Evolutionary conservation across 768 basidiomycete genomes (phyloP).

Genomic region (Amanita inopinata): DNA sequence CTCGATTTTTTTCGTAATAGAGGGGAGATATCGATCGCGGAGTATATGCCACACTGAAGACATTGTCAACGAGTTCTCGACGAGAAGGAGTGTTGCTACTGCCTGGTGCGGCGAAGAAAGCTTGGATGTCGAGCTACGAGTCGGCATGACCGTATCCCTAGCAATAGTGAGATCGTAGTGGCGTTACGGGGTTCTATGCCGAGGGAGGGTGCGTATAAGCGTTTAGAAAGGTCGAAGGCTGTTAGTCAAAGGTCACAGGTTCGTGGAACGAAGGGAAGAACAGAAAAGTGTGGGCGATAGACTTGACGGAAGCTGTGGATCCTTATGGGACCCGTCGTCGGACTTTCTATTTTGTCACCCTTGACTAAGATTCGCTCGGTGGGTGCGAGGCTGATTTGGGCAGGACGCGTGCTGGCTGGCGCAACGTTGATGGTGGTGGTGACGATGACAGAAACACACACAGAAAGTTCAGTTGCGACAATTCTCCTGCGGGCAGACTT

Average conservation of each 20-base stretch:
- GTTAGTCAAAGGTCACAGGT: slow-evolving; percentile 14
- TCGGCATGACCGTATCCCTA: slow-evolving; percentile 14
- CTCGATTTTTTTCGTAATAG: slow-evolving; percentile 32
- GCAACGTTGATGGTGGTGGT: slow-evolving; percentile 2
- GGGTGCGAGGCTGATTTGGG: slow-evolving; percentile 3
- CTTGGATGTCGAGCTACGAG: slow-evolving; percentile 15
- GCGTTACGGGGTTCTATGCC: slow-evolving; percentile 9
- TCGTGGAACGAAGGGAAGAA: slow-evolving; percentile 12
- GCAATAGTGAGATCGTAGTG: slow-evolving; percentile 7
- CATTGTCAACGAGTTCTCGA: slow-evolving; percentile 47
- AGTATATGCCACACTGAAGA: slow-evolving; percentile 37
- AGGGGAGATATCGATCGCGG: slow-evolving; percentile 33
- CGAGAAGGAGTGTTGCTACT: slow-evolving; percentile 35
- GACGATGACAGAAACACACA: slow-evolving; percentile 3
- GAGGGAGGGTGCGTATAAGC: slow-evolving; percentile 2
- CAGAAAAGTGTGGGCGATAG: slow-evolving; percentile 11
- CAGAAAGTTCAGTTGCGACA: slow-evolving; percentile 3
- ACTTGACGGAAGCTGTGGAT: slow-evolving; percentile 21
- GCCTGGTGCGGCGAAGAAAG: slow-evolving; percentile 21
- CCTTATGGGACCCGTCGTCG: slow-evolving; percentile 30
- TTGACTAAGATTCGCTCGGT: slow-evolving; percentile 2
- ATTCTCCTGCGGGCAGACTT: background rate
- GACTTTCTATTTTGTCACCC: slow-evolving; percentile 27
- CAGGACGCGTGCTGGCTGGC: slow-evolving; percentile 5
- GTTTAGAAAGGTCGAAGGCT: slow-evolving; percentile 8